Evolutionary conservation across 768 basidiomycete genomes (phyloP).

Genomic region (Chalciporus pseudorubinellus): DNA sequence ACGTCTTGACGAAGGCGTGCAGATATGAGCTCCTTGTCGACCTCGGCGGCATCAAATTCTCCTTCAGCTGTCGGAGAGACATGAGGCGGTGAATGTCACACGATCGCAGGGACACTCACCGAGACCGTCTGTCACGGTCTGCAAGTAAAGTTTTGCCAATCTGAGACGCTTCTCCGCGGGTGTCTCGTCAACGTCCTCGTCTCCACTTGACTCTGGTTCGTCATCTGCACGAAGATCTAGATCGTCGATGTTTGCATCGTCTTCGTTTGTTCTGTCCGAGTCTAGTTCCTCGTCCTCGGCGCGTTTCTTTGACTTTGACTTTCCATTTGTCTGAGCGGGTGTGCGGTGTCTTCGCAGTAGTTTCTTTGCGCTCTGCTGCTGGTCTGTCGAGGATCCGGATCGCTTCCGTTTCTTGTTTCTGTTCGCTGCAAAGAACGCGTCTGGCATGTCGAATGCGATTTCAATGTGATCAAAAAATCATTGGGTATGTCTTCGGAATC

Average conservation of each 20-base stretch:
- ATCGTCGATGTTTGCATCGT: conserved; percentile 58
- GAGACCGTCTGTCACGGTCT: conserved; percentile 75
- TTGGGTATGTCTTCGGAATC: conserved; percentile 1
- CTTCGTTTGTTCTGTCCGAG: conserved; percentile 59
- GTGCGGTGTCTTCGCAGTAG: conserved; percentile 10
- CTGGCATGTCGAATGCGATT: conserved; percentile 55
- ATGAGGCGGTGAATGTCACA: conserved; percentile 1
- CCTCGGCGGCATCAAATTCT: conserved; percentile 92
- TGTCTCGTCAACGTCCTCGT: conserved; percentile 86
- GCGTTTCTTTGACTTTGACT: conserved; percentile 24
- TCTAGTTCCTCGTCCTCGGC: conserved; percentile 59
- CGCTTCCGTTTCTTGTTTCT: conserved; percentile 67
- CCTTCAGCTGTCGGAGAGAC: conserved; percentile 55
- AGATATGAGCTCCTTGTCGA: conserved; percentile 91
- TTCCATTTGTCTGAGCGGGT: not conserved
- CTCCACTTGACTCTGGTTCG: conserved; percentile 63
- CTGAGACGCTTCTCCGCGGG: conserved; percentile 91
- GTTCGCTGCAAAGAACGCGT: conserved; percentile 72
- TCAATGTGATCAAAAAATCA: conserved; percentile 19
- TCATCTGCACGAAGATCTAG: conserved; percentile 66
- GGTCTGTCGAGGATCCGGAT: conserved; percentile 28
- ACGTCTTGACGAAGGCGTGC: conserved; percentile 91
- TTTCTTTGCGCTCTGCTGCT: conserved; percentile 24
- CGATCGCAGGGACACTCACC: conserved; percentile 39
- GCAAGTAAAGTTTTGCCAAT: conserved; percentile 86